Evolutionary conservation across 2,329 filamentous ascomycete species (phyloP).

Genomic region (Helminthosporium solani): DNA sequence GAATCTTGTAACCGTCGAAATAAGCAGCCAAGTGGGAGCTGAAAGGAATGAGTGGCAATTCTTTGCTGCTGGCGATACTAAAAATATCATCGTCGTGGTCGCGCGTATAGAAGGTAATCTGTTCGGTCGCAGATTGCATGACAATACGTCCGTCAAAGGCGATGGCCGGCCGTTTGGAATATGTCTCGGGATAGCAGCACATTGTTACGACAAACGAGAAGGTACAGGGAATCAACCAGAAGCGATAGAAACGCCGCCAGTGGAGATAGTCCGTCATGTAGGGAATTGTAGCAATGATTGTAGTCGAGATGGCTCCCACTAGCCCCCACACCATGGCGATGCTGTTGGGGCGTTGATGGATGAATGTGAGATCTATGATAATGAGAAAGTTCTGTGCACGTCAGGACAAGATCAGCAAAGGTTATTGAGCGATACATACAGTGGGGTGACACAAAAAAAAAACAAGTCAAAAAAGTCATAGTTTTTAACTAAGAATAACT

Average conservation of each 20-base stretch:
- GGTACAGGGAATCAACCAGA: slow-evolving; percentile 27
- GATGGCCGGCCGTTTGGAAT: slow-evolving; percentile 44
- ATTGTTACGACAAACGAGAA: slow-evolving; percentile 30
- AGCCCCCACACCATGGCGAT: slow-evolving; percentile 41
- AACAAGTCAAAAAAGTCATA: too few species aligned
- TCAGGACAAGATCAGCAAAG: too few species aligned
- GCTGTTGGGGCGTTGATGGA: slow-evolving; percentile 39
- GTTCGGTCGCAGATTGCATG: slow-evolving; percentile 42
- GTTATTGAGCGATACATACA: too few species aligned
- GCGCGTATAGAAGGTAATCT: slow-evolving; percentile 41
- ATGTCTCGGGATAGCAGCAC: slow-evolving; percentile 43
- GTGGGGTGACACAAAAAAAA: too few species aligned
- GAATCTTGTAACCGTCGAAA: slow-evolving; percentile 18
- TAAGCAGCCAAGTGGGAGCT: slow-evolving; percentile 9
- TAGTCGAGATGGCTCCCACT: slow-evolving; percentile 24
- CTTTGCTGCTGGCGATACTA: slow-evolving; percentile 19
- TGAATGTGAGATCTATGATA: slow-evolving; percentile 44
- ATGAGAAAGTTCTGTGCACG: slow-evolving; percentile 35
- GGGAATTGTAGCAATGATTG: slow-evolving; percentile 27
- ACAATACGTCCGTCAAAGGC: slow-evolving; percentile 46
- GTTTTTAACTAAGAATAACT: too few species aligned
- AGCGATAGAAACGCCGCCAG: slow-evolving; percentile 40
- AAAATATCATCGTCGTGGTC: slow-evolving; percentile 17
- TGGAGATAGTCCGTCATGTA: slow-evolving; percentile 26
- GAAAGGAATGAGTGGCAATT: slow-evolving; percentile 20